These are phyloP conservation scores for Epichloe aotearoae DNA, from an alignment of 2,329 filamentous ascomycete genomes.

Conservation along the genomic window DNA sequence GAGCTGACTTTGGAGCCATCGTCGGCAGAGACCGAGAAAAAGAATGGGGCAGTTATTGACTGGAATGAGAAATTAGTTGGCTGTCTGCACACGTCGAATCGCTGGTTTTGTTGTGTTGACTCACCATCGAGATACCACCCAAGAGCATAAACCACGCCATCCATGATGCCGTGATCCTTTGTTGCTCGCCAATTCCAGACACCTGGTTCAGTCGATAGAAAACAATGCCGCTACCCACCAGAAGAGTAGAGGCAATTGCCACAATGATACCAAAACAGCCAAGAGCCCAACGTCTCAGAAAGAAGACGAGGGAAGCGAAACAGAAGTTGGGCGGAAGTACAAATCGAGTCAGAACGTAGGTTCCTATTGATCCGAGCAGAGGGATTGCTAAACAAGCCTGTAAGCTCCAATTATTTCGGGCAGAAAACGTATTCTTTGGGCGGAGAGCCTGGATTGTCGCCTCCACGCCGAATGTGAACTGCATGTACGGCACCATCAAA, in stretches of 20 bases:
- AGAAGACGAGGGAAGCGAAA: conserved; percentile 57
- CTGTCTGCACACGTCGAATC: background rate
- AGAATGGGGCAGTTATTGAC: conserved; percentile 50
- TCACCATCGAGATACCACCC: conserved; percentile 43
- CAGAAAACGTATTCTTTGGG: conserved; percentile 40
- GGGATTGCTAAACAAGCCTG: conserved; percentile 41
- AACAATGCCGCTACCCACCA: conserved; percentile 37
- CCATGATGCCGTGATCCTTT: conserved; percentile 50
- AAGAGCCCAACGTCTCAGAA: conserved; percentile 46
- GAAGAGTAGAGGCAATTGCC: conserved; percentile 34
- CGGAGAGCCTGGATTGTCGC: conserved; percentile 39
- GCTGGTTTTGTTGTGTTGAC: conserved; percentile 14
- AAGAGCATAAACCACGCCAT: conserved; percentile 56
- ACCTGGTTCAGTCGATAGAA: conserved; percentile 44
- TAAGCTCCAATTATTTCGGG: conserved; percentile 46
- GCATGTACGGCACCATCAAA: conserved; percentile 53
- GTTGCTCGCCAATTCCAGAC: conserved; percentile 39
- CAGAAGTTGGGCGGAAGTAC: conserved; percentile 45
- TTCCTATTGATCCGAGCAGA: conserved; percentile 36
- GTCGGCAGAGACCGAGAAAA: conserved; percentile 40
- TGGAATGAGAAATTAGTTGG: conserved; percentile 14
- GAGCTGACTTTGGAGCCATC: conserved; percentile 23
- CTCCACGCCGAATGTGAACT: conserved; percentile 53
- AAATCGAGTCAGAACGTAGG: conserved; percentile 45
- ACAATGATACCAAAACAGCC: conserved; percentile 42